Evolutionary conservation across 1,284 basidiomycete species (phyloP).

Genomic region (Prillingera fragicola): DNA sequence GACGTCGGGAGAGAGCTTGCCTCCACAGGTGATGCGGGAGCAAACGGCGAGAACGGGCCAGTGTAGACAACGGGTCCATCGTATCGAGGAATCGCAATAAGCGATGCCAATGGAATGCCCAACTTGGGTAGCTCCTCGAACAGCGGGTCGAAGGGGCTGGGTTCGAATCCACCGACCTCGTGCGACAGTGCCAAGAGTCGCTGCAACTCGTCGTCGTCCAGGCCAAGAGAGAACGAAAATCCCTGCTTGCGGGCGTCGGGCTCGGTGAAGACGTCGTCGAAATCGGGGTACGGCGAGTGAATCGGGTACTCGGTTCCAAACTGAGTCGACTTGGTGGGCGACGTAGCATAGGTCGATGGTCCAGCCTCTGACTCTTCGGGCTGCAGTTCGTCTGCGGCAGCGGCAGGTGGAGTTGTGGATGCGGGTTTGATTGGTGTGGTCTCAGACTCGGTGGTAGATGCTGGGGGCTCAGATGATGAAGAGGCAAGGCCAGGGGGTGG

Average conservation of each 20-base stretch:
- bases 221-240: slow-evolving; percentile 32
- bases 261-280: slow-evolving; percentile 55
- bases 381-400: slow-evolving; percentile 3
- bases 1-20: slow-evolving; percentile 8
- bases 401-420: neutral
- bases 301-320: slow-evolving; percentile 41
- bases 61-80: slow-evolving; percentile 7
- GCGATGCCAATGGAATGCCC: slow-evolving; percentile 17
- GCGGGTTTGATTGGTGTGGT: neutral
- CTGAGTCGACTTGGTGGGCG: slow-evolving; percentile 17
- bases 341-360: slow-evolving; percentile 31
- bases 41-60: slow-evolving; percentile 20
- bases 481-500: slow-evolving; percentile 14
- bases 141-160: slow-evolving; percentile 34
- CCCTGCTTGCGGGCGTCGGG: slow-evolving; percentile 30
- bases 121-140: slow-evolving; percentile 23
- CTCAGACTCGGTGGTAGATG: neutral
- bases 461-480: neutral
- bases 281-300: slow-evolving; percentile 79
- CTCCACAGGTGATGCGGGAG: slow-evolving; percentile 15
- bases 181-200: slow-evolving; percentile 17
- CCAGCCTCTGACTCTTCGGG: slow-evolving; percentile 35
- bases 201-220: slow-evolving; percentile 28
- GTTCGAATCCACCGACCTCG: slow-evolving; percentile 28
- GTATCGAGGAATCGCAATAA: slow-evolving; percentile 11